Percentiles rank a stretch among this genome's conserved stretches.
These are phyloP conservation scores for Podaxis mareebaensis DNA, from an alignment of 768 basidiomycete species.

Conservation along the genomic window DNA sequence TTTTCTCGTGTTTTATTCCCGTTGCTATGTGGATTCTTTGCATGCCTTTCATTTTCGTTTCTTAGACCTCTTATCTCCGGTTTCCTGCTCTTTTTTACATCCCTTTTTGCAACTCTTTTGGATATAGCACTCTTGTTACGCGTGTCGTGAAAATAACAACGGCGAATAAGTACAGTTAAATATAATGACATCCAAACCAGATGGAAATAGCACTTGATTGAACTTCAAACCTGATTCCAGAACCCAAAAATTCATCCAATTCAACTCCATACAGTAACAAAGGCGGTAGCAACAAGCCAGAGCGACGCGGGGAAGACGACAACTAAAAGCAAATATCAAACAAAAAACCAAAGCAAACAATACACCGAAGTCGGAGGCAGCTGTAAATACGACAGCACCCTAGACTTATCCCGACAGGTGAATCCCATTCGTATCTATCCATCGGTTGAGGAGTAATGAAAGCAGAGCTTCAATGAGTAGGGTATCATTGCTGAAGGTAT, in stretches of 20 bases:
- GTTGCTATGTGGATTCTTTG: constrained; percentile 16
- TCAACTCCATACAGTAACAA: background rate
- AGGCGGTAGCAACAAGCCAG: background rate
- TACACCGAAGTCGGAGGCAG: constrained; percentile 1
- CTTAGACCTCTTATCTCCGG: constrained; percentile 21
- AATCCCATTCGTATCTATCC: constrained; percentile 63
- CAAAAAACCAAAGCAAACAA: constrained; percentile 16
- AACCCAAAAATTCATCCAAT: background rate
- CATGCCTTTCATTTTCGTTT: constrained; percentile 20
- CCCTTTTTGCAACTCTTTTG: background rate
- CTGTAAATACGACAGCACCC: constrained; percentile 8
- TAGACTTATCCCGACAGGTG: constrained; percentile 25
- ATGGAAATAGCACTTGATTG: background rate
- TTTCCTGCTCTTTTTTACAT: constrained; percentile 1
- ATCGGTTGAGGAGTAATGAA: constrained; percentile 71
- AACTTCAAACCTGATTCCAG: background rate
- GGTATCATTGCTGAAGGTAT: constrained; percentile 59
- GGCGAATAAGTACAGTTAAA: constrained; percentile 6
- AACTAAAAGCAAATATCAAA: background rate
- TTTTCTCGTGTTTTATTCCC: constrained; percentile 22
- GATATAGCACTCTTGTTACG: constrained; percentile 12
- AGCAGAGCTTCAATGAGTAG: constrained; percentile 66
- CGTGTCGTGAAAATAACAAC: constrained; percentile 11
- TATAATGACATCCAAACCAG: background rate
- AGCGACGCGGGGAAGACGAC: background rate